A percentile compares a stretch with the other conserved stretches of the same genome.
phyloP scores from a whole-genome alignment of 768 basidiomycete species.

The Boletus tomentosulus region DNA sequence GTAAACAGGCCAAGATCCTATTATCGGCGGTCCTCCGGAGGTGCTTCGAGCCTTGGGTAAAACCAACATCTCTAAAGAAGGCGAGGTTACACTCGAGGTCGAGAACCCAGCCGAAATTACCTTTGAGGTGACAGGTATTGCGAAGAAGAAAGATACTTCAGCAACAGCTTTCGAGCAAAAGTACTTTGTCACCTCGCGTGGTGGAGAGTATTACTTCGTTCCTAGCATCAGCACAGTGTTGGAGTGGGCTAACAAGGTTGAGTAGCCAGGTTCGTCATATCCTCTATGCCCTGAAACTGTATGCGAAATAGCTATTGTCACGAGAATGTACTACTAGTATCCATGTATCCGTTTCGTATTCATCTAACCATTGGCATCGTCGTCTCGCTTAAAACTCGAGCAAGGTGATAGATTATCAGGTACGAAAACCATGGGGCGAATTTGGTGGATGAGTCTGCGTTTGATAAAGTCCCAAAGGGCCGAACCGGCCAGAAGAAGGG shows the following conservation, averaged over 20 bases:
- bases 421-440: too few relatives aligned
- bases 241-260: background rate
- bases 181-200: constrained; percentile 40
- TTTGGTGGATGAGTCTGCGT: too few relatives aligned
- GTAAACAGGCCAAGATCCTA: constrained; percentile 24
- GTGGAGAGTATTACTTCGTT: constrained; percentile 53
- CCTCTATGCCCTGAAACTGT: too few relatives aligned
- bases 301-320: too few relatives aligned
- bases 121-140: constrained; percentile 2
- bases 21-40: constrained; percentile 15
- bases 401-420: too few relatives aligned
- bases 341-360: too few relatives aligned
- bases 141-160: background rate
- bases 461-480: too few relatives aligned
- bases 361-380: too few relatives aligned
- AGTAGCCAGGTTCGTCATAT: too few relatives aligned
- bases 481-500: too few relatives aligned
- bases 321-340: too few relatives aligned
- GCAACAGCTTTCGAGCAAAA: background rate
- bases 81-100: background rate
- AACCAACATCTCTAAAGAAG: background rate
- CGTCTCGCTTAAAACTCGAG: too few relatives aligned
- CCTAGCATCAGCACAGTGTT: constrained; percentile 35
- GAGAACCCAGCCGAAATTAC: background rate
- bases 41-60: background rate